Base-by-base conservation (phyloP, 179 eudicot genomes). In the Kewa caespitosa region DNA sequence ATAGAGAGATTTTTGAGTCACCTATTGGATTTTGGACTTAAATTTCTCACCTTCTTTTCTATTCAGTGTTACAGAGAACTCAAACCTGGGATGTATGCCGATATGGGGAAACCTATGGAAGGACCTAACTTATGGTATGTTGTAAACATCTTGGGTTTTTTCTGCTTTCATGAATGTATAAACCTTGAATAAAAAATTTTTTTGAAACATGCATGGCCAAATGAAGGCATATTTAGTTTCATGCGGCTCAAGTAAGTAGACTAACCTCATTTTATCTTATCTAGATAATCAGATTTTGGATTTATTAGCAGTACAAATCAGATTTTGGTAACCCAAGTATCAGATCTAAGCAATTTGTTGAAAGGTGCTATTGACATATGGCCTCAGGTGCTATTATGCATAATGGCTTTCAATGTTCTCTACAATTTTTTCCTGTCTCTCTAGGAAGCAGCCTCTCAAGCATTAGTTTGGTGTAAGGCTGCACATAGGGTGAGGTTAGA, bases 91-190 rank as follows among this genome's bases (percentile, higher is more conserved):
- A 82, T 70, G 84, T 90, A 85, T 85, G 93, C 90, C 69, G 87
- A 79, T 74, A 84, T 88, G 73, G 87, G 94, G n/a, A 84, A 92
- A 78, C 90, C 88, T 63, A 36, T 94, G 84, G 91, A 87, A 86
- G 98, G 93, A 74, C 78, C 83, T 57, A 94, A 94, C 67, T 75
- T 84, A 82, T 94, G 98, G 98, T 94, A 87, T 34, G 89, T 74
- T 18, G 67, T 69, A 61, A 30, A 30, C 31, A 69, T 13, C 31
- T 61, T 61, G 30, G n/a, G 28, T 15, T 31, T 48, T 37, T 23
- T 65, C 30, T 34, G 61, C 23, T 37, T 55, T 25, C 9, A 55
- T 4, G n/a, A n/a, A 55, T 55, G 10, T 25, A 55, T 1, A 9
- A 55, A 55, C 57, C 57, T 43, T 15, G 50, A 57, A 33, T 54